Conservation (phyloP, 2,329 filamentous ascomycete species). For the Talaromyces amestolkiae region DNA sequence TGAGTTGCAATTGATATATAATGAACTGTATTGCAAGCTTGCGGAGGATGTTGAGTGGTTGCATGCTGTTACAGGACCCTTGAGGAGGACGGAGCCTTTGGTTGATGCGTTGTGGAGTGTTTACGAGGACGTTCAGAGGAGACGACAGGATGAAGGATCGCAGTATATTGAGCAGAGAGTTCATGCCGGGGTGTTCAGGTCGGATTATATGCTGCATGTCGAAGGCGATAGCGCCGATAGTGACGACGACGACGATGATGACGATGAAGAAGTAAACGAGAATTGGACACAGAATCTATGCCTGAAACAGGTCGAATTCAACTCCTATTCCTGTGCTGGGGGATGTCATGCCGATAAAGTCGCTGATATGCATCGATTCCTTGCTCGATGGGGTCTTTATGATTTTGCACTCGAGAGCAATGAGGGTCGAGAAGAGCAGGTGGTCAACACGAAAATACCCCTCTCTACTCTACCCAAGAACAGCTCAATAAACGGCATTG, state of each 20-base stretch:
- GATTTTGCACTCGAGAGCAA: background rate
- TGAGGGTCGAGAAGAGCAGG: background rate
- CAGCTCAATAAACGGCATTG: conserved; percentile 33
- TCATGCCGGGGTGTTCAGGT: conserved; percentile 42
- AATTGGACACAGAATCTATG: conserved; percentile 10
- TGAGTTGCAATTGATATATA: conserved; percentile 59
- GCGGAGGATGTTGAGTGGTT: conserved; percentile 45
- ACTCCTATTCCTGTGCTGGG: conserved; percentile 45
- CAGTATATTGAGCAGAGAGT: conserved; percentile 29
- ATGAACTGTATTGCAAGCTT: conserved; percentile 54
- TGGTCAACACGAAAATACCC: conserved; percentile 1
- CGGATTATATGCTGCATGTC: conserved; percentile 48
- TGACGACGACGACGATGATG: background rate
- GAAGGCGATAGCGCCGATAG: background rate
- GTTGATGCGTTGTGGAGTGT: conserved; percentile 40
- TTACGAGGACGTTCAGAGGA: conserved; percentile 31
- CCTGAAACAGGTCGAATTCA: conserved; percentile 49
- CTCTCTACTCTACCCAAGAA: conserved; percentile 31
- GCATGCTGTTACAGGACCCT: conserved; percentile 28
- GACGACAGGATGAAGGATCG: conserved; percentile 18
- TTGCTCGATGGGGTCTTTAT: conserved; percentile 28
- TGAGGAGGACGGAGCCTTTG: conserved; percentile 37
- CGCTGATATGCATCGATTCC: conserved; percentile 43
- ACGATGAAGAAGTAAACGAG: background rate
- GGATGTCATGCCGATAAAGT: conserved; percentile 41